A percentile compares a stretch with the other conserved stretches of the same genome.
These are phyloP conservation scores for Xenoacremonium recifei DNA, from an alignment of 2,329 filamentous ascomycete species.

Conservation along the genomic window DNA sequence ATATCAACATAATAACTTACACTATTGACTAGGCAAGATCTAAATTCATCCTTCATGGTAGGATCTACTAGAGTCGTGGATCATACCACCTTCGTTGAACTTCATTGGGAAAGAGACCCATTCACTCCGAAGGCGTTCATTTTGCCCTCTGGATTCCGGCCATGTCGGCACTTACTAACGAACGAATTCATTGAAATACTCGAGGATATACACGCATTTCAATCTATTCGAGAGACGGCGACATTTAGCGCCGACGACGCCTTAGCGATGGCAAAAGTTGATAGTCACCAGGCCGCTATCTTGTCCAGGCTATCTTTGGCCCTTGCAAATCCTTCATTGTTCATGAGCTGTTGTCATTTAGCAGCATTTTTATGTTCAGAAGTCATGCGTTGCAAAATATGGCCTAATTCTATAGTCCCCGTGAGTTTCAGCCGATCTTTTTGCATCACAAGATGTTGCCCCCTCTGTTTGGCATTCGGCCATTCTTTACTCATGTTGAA, in stretches of 20 bases:
- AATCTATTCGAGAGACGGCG: conserved; percentile 34
- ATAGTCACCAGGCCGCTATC: conserved; percentile 41
- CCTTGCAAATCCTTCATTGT: conserved; percentile 18
- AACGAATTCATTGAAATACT: conserved; percentile 34
- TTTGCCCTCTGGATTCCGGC: conserved; percentile 34
- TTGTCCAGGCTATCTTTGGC: conserved; percentile 37
- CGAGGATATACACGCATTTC: conserved; percentile 37
- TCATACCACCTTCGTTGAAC: conserved; percentile 40
- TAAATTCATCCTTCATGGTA: conserved; percentile 39
- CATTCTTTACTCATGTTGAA: neutral
- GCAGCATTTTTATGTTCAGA: conserved; percentile 40
- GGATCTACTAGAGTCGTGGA: conserved; percentile 38
- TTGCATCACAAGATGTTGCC: conserved; percentile 7
- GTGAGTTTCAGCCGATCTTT: conserved; percentile 23
- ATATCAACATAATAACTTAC: conserved; percentile 7
- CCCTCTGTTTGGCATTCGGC: conserved; percentile 1
- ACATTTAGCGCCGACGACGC: conserved; percentile 14
- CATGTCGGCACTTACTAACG: conserved; percentile 19
- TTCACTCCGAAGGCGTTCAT: conserved; percentile 26
- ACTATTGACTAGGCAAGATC: conserved; percentile 36
- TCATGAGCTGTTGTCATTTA: conserved; percentile 34
- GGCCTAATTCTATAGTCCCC: conserved; percentile 36
- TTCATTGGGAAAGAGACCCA: conserved; percentile 37
- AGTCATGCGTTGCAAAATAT: conserved; percentile 40
- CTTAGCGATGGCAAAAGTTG: conserved; percentile 30